phyloP scores from a whole-genome alignment of 768 basidiomycete species.

The Guyanaporus albipodus region DNA sequence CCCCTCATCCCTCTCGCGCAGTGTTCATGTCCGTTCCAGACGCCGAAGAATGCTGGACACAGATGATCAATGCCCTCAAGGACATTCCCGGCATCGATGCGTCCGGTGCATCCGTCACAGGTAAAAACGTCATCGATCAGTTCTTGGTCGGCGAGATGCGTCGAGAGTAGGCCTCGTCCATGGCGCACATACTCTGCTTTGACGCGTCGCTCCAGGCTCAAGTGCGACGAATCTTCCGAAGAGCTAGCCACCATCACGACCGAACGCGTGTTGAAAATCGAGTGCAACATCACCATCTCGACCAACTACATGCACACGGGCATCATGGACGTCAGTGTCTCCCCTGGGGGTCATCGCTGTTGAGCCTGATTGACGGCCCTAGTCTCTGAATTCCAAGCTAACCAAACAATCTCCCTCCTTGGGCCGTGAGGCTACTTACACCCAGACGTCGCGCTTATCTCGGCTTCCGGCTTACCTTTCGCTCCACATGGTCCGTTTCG shows the following conservation, averaged over 20 bases:
- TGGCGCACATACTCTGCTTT: constrained; percentile 22
- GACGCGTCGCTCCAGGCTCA: constrained; percentile 46
- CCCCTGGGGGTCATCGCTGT: not conserved
- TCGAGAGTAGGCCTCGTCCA: constrained; percentile 46
- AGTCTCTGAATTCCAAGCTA: constrained; percentile 86
- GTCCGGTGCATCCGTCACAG: constrained; percentile 28
- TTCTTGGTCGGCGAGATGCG: constrained; percentile 77
- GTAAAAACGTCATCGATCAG: constrained; percentile 70
- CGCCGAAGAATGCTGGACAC: constrained; percentile 86
- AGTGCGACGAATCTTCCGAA: constrained; percentile 77
- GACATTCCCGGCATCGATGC: constrained; percentile 53
- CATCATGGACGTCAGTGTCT: constrained; percentile 63
- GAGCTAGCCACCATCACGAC: constrained; percentile 60
- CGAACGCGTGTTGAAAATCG: constrained; percentile 83
- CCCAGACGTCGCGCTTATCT: constrained; percentile 73
- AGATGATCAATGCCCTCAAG: constrained; percentile 67
- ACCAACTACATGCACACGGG: constrained; percentile 91
- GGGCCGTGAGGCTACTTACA: constrained; percentile 78
- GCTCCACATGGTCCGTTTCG: constrained; percentile 95
- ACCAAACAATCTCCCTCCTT: constrained; percentile 81
- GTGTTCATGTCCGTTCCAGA: constrained; percentile 41
- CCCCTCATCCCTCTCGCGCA: not conserved
- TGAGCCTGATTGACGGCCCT: constrained; percentile 1
- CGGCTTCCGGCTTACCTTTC: constrained; percentile 82
- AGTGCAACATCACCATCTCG: constrained; percentile 82